phyloP scores from a whole-genome alignment of 2,329 filamentous ascomycete species.

The Sporothrix humicola region DNA sequence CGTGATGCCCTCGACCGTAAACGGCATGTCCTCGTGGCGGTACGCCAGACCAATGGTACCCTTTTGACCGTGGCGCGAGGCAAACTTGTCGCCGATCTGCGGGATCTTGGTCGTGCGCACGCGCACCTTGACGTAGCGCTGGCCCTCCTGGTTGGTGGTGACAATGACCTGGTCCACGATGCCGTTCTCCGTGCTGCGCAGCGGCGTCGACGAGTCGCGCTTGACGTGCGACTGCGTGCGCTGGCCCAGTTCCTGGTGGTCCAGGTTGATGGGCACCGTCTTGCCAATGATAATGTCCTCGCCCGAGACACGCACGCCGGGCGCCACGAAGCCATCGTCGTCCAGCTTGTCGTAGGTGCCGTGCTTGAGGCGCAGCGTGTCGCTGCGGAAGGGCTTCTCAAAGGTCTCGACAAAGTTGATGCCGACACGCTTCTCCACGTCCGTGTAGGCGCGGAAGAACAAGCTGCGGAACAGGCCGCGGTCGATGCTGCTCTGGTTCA shows the following conservation, averaged over 20 bases:
- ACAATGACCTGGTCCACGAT: conserved; percentile 93
- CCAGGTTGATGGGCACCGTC: conserved; percentile 90
- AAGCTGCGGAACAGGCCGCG: conserved; percentile 95
- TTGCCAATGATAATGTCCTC: conserved; percentile 99
- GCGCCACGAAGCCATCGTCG: conserved; percentile 91
- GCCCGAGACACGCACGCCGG: conserved; percentile 91
- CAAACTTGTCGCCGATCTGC: conserved; percentile 99
- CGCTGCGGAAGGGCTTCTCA: conserved; percentile 88
- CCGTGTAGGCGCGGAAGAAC: conserved; percentile 97
- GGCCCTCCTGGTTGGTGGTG: conserved; percentile 91
- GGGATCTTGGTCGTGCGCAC: conserved; percentile 97
- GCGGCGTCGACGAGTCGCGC: conserved; percentile 91
- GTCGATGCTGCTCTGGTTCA: conserved; percentile 99
- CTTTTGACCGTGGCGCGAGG: conserved; percentile 98
- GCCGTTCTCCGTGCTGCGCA: conserved; percentile 94
- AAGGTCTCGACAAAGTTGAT: conserved; percentile 92
- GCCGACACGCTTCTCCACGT: conserved; percentile 94
- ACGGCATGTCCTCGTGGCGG: conserved; percentile 98
- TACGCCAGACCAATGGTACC: conserved; percentile 99
- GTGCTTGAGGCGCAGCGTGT: conserved; percentile 90
- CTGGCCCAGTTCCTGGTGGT: conserved; percentile 91
- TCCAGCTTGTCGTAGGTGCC: conserved; percentile 98
- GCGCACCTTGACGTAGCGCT: conserved; percentile 96
- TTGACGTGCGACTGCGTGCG: conserved; percentile 89
- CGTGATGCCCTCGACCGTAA: conserved; percentile 86